Evolutionary conservation across 2,329 filamentous ascomycete species (phyloP), one percentile per base, ranked within the genome.

Genomic region (Aspergillus sp.): DNA sequence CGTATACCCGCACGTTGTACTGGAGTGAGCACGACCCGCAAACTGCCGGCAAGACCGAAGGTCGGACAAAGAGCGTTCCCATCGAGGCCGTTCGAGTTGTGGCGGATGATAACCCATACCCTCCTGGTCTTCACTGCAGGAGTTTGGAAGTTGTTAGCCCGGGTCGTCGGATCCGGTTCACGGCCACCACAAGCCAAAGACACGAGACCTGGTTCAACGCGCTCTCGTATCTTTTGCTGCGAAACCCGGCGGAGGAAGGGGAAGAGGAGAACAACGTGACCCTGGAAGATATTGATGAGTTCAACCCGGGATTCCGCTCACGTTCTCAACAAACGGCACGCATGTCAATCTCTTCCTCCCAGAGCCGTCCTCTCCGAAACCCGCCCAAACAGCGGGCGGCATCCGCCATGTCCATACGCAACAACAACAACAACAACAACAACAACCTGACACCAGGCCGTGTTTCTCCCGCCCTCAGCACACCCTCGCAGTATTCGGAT

Each of bases 201-300:
- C 95, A 99, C 71, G 95, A 99, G 79, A 98, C 93, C 0, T 99
- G 95, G 95, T 96, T 95, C 83, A 98, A 98, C 71, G 93, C 95
- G 0, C 82, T 99, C 56, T 96, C 92, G 1, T 99, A 99, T 73
- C 84, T 99, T 14, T 84, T 98, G 39, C 83, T 96, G 31, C 88
- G 93, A 50, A 92, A 88, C 26, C 83, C 86, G 26, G 75, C 83
- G 16, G 80, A 81, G 52, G 75, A 84, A 20, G 88, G 89, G 42
- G 84, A 84, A 49, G 75, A 78, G 45, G 72, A 71, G 6, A 85
- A 87, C 65, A 81, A 84, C 4, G 84, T 90, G 63, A 87, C 80
- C 4, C 69, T 81, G 54, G 84, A 85, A 54, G 86, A 88, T 60
- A 78, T 86, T 42, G 81, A 84, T 83, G 95, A 97, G 72, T 96